Base-by-base conservation (phyloP, 305 asterid species). In the Rubia peregrina region DNA sequence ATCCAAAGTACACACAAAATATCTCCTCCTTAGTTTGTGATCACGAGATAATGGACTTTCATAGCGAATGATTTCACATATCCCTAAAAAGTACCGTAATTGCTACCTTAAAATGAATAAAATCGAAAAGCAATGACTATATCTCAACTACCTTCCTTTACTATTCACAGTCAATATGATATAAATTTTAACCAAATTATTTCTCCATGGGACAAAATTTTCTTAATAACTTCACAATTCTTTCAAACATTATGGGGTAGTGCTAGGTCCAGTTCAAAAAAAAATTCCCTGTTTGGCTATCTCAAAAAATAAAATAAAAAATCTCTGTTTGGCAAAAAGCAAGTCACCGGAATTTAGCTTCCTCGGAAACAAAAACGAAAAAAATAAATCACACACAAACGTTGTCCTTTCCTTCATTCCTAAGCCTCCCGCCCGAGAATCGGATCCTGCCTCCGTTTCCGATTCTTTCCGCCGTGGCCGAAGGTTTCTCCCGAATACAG, bases 361-460 rank as follows among this genome's bases (percentile, higher is more conserved):
- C 11, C 21, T 51, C 7, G 9, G 57, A 48, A 17, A 48, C 4
- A 48, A 48, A 12, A 48, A 4, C 0, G 17, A 48, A 48, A 51
- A 51, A 60, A 60, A 26, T 2, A 33, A 26, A 60, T 2, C 65
- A 24, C 65, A 30, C 41, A 11, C 17, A 22, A 16, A 59, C 40
- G 33, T 6, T n/a, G 48, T 41, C 68, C 12, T n/a, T 75, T 63
- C 70, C 78, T 53, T 75, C 40, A 3, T 40, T 49, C 3, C 57
- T 59, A 75, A 75, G 74, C 71, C 36, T 61, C 24, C 69, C 59
- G 73, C 62, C 33, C 55, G 64, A 9, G 67, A 65, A 36, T 61
- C 57, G 80, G 80, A 71, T 76, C 80, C 67, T 67, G 76, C 26
- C 22, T 7, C 19, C 21, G 5, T 43, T 61, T 43, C 44, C 63